Conservation (phyloP, 2,329 filamentous ascomycete genomes). For the Fusarium brachygibbosum region DNA sequence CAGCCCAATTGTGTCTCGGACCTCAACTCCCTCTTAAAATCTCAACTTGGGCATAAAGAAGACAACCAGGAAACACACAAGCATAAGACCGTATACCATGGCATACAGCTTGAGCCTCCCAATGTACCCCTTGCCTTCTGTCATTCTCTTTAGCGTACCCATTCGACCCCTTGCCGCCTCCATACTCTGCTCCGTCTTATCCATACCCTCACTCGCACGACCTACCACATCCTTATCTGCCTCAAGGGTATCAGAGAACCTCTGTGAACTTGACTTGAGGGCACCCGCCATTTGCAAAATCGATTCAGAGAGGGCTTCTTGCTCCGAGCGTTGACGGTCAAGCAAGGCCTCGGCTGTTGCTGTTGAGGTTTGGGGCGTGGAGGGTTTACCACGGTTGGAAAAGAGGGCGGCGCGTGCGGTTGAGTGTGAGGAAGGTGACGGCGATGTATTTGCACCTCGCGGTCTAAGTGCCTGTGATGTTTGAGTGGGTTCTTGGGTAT, state of each 20-base stretch:
- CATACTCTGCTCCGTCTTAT: conserved; percentile 81
- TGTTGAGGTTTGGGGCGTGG: conserved; percentile 57
- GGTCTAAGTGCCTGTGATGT: conserved; percentile 55
- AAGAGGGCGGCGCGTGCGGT: conserved; percentile 62
- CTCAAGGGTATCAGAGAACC: conserved; percentile 79
- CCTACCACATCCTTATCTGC: conserved; percentile 78
- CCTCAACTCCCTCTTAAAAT: conserved; percentile 67
- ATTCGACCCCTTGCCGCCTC: conserved; percentile 81
- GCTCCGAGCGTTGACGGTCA: conserved; percentile 82
- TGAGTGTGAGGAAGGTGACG: conserved; percentile 49
- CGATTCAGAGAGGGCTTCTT: conserved; percentile 84
- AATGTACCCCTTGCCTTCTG: conserved; percentile 90
- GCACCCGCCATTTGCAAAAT: conserved; percentile 84
- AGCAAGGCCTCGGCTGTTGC: conserved; percentile 78
- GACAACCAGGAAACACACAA: conserved; percentile 82
- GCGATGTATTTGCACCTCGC: conserved; percentile 47
- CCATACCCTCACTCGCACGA: conserved; percentile 79
- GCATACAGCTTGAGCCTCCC: conserved; percentile 86
- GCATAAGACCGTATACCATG: conserved; percentile 85
- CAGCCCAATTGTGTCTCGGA: neutral
- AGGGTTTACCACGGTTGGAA: conserved; percentile 55
- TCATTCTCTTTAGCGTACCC: conserved; percentile 82
- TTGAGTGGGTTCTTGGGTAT: conserved; percentile 47
- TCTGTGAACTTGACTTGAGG: conserved; percentile 80
- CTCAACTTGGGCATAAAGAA: conserved; percentile 90